A percentile compares a stretch with the other conserved stretches of the same genome.
Evolutionary conservation across 2,329 filamentous ascomycete species (phyloP).

Genomic region (Rutstroemia sp.): DNA sequence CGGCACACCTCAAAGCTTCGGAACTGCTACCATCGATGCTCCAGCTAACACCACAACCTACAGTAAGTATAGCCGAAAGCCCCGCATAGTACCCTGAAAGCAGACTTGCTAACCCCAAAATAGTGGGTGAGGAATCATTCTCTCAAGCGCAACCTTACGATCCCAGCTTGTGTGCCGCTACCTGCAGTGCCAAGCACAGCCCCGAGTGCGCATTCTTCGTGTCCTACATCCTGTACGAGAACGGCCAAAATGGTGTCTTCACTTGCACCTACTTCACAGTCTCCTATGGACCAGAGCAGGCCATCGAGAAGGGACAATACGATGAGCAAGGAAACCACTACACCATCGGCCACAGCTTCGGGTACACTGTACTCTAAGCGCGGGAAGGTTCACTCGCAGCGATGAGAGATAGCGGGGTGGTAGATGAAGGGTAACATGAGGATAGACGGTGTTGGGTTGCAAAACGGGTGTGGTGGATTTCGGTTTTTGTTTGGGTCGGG

Average conservation of each 20-base stretch:
- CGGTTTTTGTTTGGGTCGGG: too few relatives aligned
- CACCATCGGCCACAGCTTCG: constrained; percentile 18
- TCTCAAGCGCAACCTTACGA: constrained; percentile 27
- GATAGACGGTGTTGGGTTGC: too few relatives aligned
- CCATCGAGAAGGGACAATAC: constrained; percentile 18
- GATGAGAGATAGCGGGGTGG: too few relatives aligned
- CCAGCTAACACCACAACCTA: constrained; percentile 24
- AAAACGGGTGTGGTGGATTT: too few relatives aligned
- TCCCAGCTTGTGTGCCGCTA: constrained; percentile 26
- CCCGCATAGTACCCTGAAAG: neutral
- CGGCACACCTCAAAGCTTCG: constrained; percentile 25
- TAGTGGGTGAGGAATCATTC: constrained; percentile 24
- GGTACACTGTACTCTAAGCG: constrained; percentile 6
- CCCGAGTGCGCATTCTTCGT: constrained; percentile 31
- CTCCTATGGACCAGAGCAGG: constrained; percentile 20
- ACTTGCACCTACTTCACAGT: constrained; percentile 34
- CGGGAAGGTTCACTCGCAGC: too few relatives aligned
- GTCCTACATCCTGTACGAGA: constrained; percentile 32
- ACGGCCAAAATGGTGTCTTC: constrained; percentile 30
- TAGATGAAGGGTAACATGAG: too few relatives aligned
- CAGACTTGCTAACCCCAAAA: neutral
- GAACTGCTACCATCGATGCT: constrained; percentile 27
- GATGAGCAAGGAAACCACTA: constrained; percentile 14
- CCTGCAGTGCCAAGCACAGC: constrained; percentile 19
- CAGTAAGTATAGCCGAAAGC: constrained; percentile 4